Evolutionary conservation across 352 stramenopile genomes (phyloP), one percentile per base, ranked within the genome.

Genomic region (Aphanomyces stellatus): DNA sequence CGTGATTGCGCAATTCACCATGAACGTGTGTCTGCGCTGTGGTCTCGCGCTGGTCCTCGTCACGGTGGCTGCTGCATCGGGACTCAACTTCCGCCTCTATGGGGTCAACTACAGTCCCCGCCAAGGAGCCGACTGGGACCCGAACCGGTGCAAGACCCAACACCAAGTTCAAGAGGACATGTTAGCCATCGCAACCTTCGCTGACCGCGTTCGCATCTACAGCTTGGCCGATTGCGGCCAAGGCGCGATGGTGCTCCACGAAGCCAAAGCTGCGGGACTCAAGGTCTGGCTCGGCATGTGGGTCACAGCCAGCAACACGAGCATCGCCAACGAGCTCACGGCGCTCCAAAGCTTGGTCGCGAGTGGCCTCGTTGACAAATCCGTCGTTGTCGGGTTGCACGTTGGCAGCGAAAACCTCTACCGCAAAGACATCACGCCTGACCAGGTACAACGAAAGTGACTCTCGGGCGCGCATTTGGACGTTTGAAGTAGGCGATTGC

Each of bases 71-170:
- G 25, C 25, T 28, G 46, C 22, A 19, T 22, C 10, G 17, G 46
- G 46, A 11, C 11, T 90, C 53, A 78, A 91, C 72, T 74, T 86
- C 73, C 70, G 77, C 71, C 76, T 93, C 56, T 88, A 90, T 65
- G 85, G 85, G 2, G 53, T 93, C 71, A 93, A 93, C 76, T 93
- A 90, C 72, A 84, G 91, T 69, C 68, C 89, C 66, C 85, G 85
- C 40, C 80, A 88, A 51, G 82, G 82, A 30, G 68, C 85, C 0
- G 85, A 93, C 78, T 93, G 82, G 82, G 85, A 88, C 66, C 28
- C 81, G 19, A 74, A 53, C 71, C 88, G 88, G 71, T 93, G 85
- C 80, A 93, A 93, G 73, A 69, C 65, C 25, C 68, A 73, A 25
- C 30, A 62, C 25, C 84, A 80, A 48, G 87, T 93, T 70, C 76